phyloP scores from a whole-genome alignment of 306 rosid species.

The Purshia tridentata region DNA sequence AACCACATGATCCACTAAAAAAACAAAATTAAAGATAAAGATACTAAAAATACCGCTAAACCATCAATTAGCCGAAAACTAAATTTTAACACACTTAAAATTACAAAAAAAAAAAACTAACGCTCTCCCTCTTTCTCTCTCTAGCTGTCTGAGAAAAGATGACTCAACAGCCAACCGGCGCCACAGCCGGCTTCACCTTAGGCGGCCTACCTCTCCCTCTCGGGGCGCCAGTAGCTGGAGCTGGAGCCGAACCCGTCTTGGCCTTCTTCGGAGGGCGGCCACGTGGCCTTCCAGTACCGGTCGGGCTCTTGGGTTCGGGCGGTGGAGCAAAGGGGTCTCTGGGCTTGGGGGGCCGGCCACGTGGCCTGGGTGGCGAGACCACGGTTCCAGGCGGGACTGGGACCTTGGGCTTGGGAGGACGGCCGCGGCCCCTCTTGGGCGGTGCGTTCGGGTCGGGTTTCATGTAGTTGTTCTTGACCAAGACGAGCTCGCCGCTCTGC shows the following conservation, averaged over 20 bases:
- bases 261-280: slow-evolving; percentile 60
- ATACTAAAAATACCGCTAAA: slow-evolving; percentile 13
- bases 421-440: slow-evolving; percentile 53
- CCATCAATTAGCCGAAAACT: slow-evolving; percentile 6
- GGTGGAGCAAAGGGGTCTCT: slow-evolving; percentile 46
- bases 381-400: slow-evolving; percentile 20
- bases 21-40: background rate
- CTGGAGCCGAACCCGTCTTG: slow-evolving; percentile 19
- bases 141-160: background rate
- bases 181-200: slow-evolving; percentile 48
- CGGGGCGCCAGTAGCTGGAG: slow-evolving; percentile 29
- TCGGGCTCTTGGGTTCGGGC: slow-evolving; percentile 26
- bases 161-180: slow-evolving; percentile 45
- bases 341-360: slow-evolving; percentile 55
- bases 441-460: slow-evolving; percentile 54
- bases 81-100: slow-evolving; percentile 12
- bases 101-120: slow-evolving; percentile 11
- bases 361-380: slow-evolving; percentile 36
- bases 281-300: slow-evolving; percentile 51
- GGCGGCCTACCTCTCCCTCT: slow-evolving; percentile 64
- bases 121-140: background rate
- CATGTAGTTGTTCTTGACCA: slow-evolving; percentile 49
- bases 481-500: slow-evolving; percentile 40
- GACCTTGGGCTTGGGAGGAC: slow-evolving; percentile 47
- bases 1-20: slow-evolving; percentile 9